Conservation (phyloP, 1,284 basidiomycete species). For the Leccinum subrobustum region DNA sequence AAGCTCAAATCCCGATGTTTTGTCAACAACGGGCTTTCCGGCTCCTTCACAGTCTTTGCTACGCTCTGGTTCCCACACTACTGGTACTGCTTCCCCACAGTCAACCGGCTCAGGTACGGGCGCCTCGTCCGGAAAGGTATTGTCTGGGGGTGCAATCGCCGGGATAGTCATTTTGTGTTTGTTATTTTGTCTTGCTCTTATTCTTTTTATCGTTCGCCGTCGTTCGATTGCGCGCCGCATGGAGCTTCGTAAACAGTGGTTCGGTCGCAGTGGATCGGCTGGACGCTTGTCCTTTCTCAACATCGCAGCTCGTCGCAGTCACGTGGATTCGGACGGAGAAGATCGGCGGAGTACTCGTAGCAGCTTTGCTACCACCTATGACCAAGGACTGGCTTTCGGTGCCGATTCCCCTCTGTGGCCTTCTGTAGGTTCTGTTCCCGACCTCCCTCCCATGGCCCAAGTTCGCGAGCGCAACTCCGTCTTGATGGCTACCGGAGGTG, state of each 20-base stretch:
- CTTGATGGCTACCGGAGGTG: slow-evolving; percentile 20
- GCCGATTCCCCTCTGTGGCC: slow-evolving; percentile 11
- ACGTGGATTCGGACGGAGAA: background rate
- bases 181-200: slow-evolving; percentile 22
- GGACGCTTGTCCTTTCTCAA: slow-evolving; percentile 5
- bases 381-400: slow-evolving; percentile 31
- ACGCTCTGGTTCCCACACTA: background rate
- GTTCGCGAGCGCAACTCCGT: slow-evolving; percentile 35
- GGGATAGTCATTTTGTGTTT: slow-evolving; percentile 30
- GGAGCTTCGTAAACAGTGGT: slow-evolving; percentile 33
- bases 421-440: slow-evolving; percentile 16
- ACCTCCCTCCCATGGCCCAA: slow-evolving; percentile 50
- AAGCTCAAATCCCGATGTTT: background rate
- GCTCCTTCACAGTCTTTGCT: slow-evolving; percentile 2
- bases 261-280: slow-evolving; percentile 1
- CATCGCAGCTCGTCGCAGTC: slow-evolving; percentile 2
- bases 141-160: slow-evolving; percentile 31
- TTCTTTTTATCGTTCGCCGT: slow-evolving; percentile 35
- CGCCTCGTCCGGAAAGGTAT: slow-evolving; percentile 7
- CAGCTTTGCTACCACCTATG: slow-evolving; percentile 48
- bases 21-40: background rate
- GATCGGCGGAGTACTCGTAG: slow-evolving; percentile 35
- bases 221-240: slow-evolving; percentile 34
- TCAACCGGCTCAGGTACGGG: slow-evolving; percentile 5
- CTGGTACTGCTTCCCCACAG: background rate